Evolutionary conservation across 345 rosid species (phyloP).

Genomic region (Leavenworthia alabamica): DNA sequence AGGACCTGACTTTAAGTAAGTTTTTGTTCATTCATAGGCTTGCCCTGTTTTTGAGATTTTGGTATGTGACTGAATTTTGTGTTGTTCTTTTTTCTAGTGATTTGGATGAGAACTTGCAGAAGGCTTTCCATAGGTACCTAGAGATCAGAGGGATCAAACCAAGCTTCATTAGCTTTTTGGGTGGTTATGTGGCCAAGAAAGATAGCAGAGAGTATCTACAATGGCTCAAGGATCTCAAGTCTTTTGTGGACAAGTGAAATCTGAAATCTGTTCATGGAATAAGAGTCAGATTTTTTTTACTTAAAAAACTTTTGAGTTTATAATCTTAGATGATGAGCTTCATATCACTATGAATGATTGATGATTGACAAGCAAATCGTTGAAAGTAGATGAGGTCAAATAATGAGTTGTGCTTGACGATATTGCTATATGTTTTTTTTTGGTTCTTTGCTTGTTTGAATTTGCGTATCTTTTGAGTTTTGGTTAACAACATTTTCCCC

Average conservation of each 20-base stretch:
- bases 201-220: slow-evolving; percentile 50
- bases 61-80: slow-evolving; percentile 8
- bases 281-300: not conserved
- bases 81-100: slow-evolving; percentile 35
- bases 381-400: not conserved
- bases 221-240: slow-evolving; percentile 56
- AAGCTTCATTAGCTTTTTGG: slow-evolving; percentile 37
- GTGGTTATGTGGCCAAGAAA: slow-evolving; percentile 45
- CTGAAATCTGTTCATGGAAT: not conserved
- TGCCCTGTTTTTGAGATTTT: not conserved
- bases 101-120: slow-evolving; percentile 63
- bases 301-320: not conserved
- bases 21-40: not conserved
- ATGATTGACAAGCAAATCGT: not conserved
- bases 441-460: not conserved
- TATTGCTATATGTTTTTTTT: not conserved
- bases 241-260: slow-evolving; percentile 39
- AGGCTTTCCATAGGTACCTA: slow-evolving; percentile 52
- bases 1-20: slow-evolving; percentile 67
- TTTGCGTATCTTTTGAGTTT: not conserved
- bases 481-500: not conserved
- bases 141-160: slow-evolving; percentile 64
- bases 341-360: not conserved
- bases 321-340: not conserved
- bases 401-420: not conserved